A percentile compares a stretch with the other conserved stretches of the same genome.
phyloP scores from a whole-genome alignment of 176 grass and related monocot genomes.

The Triticum timopheevii region DNA sequence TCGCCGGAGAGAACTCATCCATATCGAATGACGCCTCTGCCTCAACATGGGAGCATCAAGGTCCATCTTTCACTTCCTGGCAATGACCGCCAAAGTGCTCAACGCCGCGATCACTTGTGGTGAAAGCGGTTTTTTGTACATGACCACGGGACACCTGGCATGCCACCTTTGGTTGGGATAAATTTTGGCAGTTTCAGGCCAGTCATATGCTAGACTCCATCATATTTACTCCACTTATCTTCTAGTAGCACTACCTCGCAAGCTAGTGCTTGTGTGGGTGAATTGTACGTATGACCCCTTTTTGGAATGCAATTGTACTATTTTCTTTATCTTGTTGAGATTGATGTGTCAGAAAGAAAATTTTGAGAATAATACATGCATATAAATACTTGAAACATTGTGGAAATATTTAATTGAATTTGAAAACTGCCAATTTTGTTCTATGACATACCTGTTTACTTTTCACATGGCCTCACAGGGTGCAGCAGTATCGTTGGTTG shows the following conservation, averaged over 20 bases:
- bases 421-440: conserved; percentile 3
- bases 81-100: too few relatives aligned
- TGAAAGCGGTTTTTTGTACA: too few relatives aligned
- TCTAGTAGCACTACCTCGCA: background rate
- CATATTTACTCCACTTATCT: background rate
- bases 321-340: background rate
- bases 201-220: background rate
- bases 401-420: background rate
- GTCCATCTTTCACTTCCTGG: too few relatives aligned
- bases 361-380: background rate
- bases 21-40: too few relatives aligned
- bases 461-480: conserved; percentile 52
- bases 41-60: too few relatives aligned
- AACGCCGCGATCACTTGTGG: too few relatives aligned
- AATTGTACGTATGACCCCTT: background rate
- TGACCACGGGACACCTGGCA: too few relatives aligned
- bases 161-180: too few relatives aligned
- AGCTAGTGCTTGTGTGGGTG: background rate
- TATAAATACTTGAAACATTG: conserved; percentile 12
- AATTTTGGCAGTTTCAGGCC: background rate
- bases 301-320: background rate
- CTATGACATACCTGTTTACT: background rate
- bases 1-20: too few relatives aligned
- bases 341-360: background rate
- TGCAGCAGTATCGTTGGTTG: conserved; percentile 74